Percentiles rank a stretch among this genome's conserved stretches.
phyloP scores from a whole-genome alignment of 208 protist genomes.

The Zelonia costaricensis region DNA sequence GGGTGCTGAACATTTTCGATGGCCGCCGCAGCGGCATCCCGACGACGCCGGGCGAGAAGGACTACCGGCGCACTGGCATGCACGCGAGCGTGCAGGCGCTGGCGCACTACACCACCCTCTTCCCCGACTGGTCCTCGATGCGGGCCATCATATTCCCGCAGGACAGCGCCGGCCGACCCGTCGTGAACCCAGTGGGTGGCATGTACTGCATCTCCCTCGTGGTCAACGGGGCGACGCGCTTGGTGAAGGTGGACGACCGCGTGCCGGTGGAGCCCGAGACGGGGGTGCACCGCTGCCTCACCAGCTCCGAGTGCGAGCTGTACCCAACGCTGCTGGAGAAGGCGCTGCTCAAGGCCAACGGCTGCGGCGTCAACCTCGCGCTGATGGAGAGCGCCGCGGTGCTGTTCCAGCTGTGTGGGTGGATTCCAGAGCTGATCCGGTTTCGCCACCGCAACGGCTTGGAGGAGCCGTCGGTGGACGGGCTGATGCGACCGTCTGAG shows the following conservation, averaged over 20 bases:
- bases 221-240: slow-evolving; percentile 74
- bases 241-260: slow-evolving; percentile 78
- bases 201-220: slow-evolving; percentile 83
- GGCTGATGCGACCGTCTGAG: slow-evolving; percentile 15
- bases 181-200: slow-evolving; percentile 66
- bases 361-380: slow-evolving; percentile 71
- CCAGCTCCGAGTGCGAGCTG: slow-evolving; percentile 18
- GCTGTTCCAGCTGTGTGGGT: slow-evolving; percentile 77
- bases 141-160: slow-evolving; percentile 71
- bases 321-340: slow-evolving; percentile 77
- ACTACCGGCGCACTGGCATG: slow-evolving; percentile 34
- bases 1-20: slow-evolving; percentile 24
- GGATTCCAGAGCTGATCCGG: slow-evolving; percentile 52
- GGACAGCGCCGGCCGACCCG: slow-evolving; percentile 45
- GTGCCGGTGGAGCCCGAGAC: slow-evolving; percentile 52
- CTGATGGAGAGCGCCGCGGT: slow-evolving; percentile 70
- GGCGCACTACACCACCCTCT: slow-evolving; percentile 42
- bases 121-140: slow-evolving; percentile 58
- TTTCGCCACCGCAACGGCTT: not conserved
- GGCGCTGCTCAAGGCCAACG: slow-evolving; percentile 73
- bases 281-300: slow-evolving; percentile 38
- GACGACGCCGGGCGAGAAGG: slow-evolving; percentile 33
- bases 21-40: slow-evolving; percentile 64
- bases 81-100: slow-evolving; percentile 61
- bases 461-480: slow-evolving; percentile 8